Conservation (phyloP, 2,329 filamentous ascomycete species). For the Drechslera avenae region DNA sequence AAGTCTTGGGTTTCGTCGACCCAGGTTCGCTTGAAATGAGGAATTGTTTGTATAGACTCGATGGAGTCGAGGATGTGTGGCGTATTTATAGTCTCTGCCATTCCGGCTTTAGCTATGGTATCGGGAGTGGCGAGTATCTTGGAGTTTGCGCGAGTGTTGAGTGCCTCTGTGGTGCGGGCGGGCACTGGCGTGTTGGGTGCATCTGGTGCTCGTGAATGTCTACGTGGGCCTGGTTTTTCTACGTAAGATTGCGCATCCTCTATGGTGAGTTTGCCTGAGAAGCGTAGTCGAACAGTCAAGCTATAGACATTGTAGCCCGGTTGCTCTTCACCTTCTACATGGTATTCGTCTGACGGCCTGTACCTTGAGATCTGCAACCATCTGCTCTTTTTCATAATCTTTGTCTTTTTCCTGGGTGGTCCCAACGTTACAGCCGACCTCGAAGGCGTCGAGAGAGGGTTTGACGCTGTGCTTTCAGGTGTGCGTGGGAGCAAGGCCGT, state of each 20-base stretch:
- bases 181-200: neutral
- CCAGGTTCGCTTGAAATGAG: constrained; percentile 22
- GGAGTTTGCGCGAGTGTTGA: neutral
- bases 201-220: neutral
- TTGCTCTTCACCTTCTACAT: neutral
- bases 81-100: neutral
- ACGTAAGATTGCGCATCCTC: neutral
- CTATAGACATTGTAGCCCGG: constrained; percentile 4
- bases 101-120: neutral
- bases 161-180: neutral
- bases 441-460: neutral
- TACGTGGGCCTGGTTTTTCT: neutral
- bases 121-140: neutral
- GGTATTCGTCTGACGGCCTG: neutral
- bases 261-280: constrained; percentile 13
- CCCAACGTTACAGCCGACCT: neutral
- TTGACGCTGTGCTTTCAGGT: neutral
- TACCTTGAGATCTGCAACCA: constrained; percentile 12
- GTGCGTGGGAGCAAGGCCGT: neutral
- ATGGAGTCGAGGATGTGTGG: neutral
- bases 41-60: neutral
- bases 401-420: neutral
- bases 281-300: constrained; percentile 17
- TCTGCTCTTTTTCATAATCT: neutral
- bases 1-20: constrained; percentile 27